These are phyloP conservation scores for Globisporangium abappressorium DNA, from an alignment of 352 stramenopile species.

Conservation along the genomic window DNA sequence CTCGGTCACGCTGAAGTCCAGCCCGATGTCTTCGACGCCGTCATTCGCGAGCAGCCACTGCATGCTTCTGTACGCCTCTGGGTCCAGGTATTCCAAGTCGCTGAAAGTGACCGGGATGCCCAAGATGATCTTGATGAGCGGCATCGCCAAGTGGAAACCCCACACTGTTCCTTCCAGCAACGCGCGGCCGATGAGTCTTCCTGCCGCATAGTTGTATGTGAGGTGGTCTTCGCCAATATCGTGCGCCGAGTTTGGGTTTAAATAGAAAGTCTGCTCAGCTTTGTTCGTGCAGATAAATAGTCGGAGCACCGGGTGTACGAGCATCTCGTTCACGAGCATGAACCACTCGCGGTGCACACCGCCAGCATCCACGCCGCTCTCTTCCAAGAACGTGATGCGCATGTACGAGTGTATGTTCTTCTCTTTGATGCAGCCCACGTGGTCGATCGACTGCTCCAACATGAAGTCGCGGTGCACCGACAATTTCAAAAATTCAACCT, in stretches of 20 bases:
- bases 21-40: slow-evolving; percentile 29
- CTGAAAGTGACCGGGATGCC: slow-evolving; percentile 91
- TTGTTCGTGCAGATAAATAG: slow-evolving; percentile 63
- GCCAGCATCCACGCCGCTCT: slow-evolving; percentile 83
- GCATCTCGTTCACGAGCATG: slow-evolving; percentile 63
- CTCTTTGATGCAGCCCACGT: slow-evolving; percentile 49
- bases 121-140: slow-evolving; percentile 97
- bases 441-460: slow-evolving; percentile 66
- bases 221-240: slow-evolving; percentile 63
- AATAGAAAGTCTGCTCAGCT: slow-evolving; percentile 51
- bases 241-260: slow-evolving; percentile 55
- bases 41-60: slow-evolving; percentile 14
- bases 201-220: slow-evolving; percentile 55
- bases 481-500: slow-evolving; percentile 47
- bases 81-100: slow-evolving; percentile 44
- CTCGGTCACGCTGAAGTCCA: slow-evolving; percentile 39
- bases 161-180: slow-evolving; percentile 90
- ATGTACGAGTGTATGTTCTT: slow-evolving; percentile 59
- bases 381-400: slow-evolving; percentile 76
- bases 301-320: slow-evolving; percentile 38
- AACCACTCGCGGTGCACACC: slow-evolving; percentile 89
- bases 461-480: slow-evolving; percentile 50
- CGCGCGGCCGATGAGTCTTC: slow-evolving; percentile 55
- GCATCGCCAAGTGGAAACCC: slow-evolving; percentile 90
- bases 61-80: slow-evolving; percentile 44